Percentiles rank a stretch among this genome's conserved stretches.
Conservation (phyloP, 2,329 filamentous ascomycete species). For the Clonostachys byssicola region DNA sequence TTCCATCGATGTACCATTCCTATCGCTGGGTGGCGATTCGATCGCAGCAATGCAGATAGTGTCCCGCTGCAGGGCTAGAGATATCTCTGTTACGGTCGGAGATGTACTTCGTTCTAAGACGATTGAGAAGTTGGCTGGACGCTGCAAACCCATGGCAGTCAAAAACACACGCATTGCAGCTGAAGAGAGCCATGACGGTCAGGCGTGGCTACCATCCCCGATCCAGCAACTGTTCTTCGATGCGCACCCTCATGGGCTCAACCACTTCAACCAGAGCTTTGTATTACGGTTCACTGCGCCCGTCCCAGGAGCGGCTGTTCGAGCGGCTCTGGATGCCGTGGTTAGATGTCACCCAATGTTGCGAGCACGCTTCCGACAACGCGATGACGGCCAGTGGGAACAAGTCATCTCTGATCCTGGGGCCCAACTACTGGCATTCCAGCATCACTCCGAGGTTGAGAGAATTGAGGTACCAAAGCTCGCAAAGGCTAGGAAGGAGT, state of each 20-base stretch:
- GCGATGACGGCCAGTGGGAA: slow-evolving; percentile 1
- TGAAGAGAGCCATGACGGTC: slow-evolving; percentile 10
- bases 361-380: slow-evolving; percentile 5
- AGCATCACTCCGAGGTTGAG: neutral
- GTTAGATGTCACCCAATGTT: slow-evolving; percentile 4
- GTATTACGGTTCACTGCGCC: slow-evolving; percentile 20
- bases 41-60: slow-evolving; percentile 35
- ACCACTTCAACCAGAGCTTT: slow-evolving; percentile 40
- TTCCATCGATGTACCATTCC: slow-evolving; percentile 23
- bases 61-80: slow-evolving; percentile 26
- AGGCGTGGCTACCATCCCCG: slow-evolving; percentile 32
- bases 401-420: slow-evolving; percentile 3
- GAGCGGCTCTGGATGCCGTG: slow-evolving; percentile 10
- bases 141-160: neutral
- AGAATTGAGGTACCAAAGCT: slow-evolving; percentile 1
- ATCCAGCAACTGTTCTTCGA: slow-evolving; percentile 38
- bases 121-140: slow-evolving; percentile 14
- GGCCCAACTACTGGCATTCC: neutral
- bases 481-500: slow-evolving; percentile 8
- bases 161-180: neutral
- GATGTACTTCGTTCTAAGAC: slow-evolving; percentile 23
- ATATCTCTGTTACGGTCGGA: slow-evolving; percentile 19
- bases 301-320: slow-evolving; percentile 7
- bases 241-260: slow-evolving; percentile 11
- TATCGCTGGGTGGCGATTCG: slow-evolving; percentile 36